phyloP scores from a whole-genome alignment of 805 yeast species.

The Saccharomycopsis capsularis region DNA sequence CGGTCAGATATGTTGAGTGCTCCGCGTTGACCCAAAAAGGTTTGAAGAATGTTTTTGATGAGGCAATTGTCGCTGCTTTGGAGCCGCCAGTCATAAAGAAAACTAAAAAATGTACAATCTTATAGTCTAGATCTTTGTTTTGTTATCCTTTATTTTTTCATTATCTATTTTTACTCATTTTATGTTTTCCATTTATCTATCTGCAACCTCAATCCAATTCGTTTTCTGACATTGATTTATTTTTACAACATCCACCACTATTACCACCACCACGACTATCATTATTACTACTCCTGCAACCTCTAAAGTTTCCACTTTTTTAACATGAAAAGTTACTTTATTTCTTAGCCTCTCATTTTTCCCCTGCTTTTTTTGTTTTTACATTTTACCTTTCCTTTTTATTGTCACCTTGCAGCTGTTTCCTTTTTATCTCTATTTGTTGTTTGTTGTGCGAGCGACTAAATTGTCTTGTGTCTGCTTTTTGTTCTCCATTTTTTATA shows the following conservation, averaged over 20 bases:
- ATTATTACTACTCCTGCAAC: not conserved
- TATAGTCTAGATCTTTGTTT: slow-evolving; percentile 34
- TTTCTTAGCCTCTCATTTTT: no score
- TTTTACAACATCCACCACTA: not conserved
- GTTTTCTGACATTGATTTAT: not conserved
- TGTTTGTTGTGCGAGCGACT: no score
- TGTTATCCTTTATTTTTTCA: not conserved
- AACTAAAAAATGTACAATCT: slow-evolving; percentile 75
- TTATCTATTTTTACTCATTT: not conserved
- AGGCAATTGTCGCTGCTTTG: slow-evolving; percentile 95
- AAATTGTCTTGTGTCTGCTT: no score
- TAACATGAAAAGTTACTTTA: no score
- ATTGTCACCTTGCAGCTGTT: no score
- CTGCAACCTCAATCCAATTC: not conserved
- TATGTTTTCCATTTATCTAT: no score
- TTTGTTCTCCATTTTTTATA: no score
- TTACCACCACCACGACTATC: not conserved
- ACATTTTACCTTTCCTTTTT: no score
- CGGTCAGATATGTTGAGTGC: slow-evolving; percentile 95
- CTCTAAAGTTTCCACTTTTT: no score
- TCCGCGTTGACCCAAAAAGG: slow-evolving; percentile 97
- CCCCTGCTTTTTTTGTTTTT: no score
- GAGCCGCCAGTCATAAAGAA: slow-evolving; percentile 90
- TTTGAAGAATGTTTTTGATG: slow-evolving; percentile 95
- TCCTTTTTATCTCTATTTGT: no score